Conservation (phyloP, 139 green algal genomes). For the Dunaliella primolecta region DNA sequence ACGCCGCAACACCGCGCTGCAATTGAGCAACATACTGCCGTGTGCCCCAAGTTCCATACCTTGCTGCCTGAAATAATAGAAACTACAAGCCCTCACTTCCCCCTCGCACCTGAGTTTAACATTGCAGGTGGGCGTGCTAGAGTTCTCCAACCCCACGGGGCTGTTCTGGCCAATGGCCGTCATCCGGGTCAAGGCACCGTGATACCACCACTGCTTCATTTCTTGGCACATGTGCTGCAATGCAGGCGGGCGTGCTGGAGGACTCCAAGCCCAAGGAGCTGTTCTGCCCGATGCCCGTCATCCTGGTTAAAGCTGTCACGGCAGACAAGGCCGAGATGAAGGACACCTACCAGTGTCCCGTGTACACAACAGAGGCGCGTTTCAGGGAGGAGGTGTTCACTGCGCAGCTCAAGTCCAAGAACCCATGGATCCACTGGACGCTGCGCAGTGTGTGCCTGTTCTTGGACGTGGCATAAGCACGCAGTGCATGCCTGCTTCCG, state of each 20-base stretch:
- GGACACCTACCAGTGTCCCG: slow-evolving; percentile 84
- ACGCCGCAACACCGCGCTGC: too few species aligned
- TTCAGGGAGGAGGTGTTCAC: slow-evolving; percentile 92
- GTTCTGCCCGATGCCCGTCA: slow-evolving; percentile 80
- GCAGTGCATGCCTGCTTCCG: too few species aligned
- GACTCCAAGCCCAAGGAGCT: slow-evolving; percentile 87
- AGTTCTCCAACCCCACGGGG: slow-evolving; percentile 82
- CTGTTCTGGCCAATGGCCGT: slow-evolving; percentile 84
- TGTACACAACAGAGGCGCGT: slow-evolving; percentile 86
- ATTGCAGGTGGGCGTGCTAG: slow-evolving; percentile 62
- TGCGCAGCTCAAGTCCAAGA: slow-evolving; percentile 83
- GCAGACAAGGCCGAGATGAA: slow-evolving; percentile 82
- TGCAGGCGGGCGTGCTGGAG: slow-evolving; percentile 72
- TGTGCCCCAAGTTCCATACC: too few species aligned
- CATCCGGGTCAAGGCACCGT: too few species aligned
- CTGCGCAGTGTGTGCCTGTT: slow-evolving; percentile 76
- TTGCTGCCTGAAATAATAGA: too few species aligned
- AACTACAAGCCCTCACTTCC: too few species aligned
- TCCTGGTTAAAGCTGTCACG: slow-evolving; percentile 75
- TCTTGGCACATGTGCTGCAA: too few species aligned
- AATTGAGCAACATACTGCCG: too few species aligned
- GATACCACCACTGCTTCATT: too few species aligned
- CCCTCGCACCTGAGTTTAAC: too few species aligned
- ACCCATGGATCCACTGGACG: slow-evolving; percentile 79
- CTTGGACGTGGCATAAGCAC: slow-evolving; percentile 69